Conservation (phyloP, 257 asterid species). For the Parsonsia alboflavescens region DNA sequence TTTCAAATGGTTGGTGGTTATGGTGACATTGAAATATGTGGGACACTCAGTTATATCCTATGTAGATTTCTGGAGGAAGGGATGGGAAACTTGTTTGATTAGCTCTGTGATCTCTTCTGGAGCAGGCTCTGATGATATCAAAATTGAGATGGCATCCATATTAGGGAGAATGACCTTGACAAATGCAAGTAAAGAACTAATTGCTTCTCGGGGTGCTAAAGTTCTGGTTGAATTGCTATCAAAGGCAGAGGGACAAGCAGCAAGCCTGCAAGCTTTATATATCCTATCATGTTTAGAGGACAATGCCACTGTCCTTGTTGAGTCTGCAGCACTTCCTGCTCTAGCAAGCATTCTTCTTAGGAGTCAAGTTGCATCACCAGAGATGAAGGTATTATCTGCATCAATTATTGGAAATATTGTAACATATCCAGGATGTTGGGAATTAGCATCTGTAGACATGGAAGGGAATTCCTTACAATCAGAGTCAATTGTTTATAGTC, state of each 20-base stretch:
- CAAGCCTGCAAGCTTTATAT: constrained; percentile 26
- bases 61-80: background rate
- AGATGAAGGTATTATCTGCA: constrained; percentile 22
- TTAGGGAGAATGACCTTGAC: constrained; percentile 25
- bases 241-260: constrained; percentile 20
- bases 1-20: background rate
- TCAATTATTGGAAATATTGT: constrained; percentile 23
- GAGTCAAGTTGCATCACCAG: constrained; percentile 13
- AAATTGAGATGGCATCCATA: constrained; percentile 25
- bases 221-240: constrained; percentile 19
- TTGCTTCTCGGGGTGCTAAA: constrained; percentile 20
- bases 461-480: constrained; percentile 22
- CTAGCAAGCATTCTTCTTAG: constrained; percentile 21
- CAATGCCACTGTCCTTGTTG: constrained; percentile 23
- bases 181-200: constrained; percentile 23
- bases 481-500: constrained; percentile 18
- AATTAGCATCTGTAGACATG: constrained; percentile 26
- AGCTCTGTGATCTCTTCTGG: background rate
- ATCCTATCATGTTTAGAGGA: constrained; percentile 26
- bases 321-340: constrained; percentile 23
- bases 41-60: background rate
- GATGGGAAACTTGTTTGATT: background rate
- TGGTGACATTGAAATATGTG: background rate
- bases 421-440: constrained; percentile 27
- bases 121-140: constrained; percentile 23